Percentiles rank a stretch among this genome's conserved stretches.
Conservation (phyloP, 169 alveolate genomes). For the Miamiensis avidus region DNA sequence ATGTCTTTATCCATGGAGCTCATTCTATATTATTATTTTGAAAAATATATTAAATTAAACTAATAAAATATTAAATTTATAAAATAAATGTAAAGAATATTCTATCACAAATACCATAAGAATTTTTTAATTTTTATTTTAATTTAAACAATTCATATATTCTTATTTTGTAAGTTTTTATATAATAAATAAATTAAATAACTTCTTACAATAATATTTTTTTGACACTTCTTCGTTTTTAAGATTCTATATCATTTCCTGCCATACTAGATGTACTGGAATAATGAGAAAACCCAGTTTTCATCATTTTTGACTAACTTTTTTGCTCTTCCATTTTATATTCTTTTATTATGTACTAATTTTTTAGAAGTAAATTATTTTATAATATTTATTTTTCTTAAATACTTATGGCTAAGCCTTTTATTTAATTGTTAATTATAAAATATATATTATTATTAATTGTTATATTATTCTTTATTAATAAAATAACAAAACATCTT, state of each 20-base stretch:
- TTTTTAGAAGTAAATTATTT: not conserved
- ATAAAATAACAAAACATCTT: no score
- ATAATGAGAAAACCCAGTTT: conserved; percentile 8
- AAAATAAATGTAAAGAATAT: not conserved
- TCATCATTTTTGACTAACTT: not conserved
- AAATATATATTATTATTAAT: no score
- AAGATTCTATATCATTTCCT: conserved; percentile 29
- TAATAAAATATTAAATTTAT: not conserved
- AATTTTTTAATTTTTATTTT: not conserved
- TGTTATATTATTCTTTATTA: no score
- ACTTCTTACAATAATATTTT: conserved; percentile 11
- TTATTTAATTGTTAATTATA: no score
- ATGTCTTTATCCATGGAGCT: conserved; percentile 32
- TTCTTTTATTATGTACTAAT: no score
- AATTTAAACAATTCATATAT: no score
- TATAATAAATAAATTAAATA: no score
- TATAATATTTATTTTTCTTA: no score
- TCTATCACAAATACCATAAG: not conserved
- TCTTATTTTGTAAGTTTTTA: no score
- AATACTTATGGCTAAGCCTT: no score
- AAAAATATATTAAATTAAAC: no score
- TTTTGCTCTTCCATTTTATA: not conserved
- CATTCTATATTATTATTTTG: conserved; percentile 7
- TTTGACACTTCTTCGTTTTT: conserved; percentile 20
- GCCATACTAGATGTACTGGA: conserved; percentile 9